phyloP scores from a whole-genome alignment of 208 protist genomes.

The Trypanosoma cruzi region DNA sequence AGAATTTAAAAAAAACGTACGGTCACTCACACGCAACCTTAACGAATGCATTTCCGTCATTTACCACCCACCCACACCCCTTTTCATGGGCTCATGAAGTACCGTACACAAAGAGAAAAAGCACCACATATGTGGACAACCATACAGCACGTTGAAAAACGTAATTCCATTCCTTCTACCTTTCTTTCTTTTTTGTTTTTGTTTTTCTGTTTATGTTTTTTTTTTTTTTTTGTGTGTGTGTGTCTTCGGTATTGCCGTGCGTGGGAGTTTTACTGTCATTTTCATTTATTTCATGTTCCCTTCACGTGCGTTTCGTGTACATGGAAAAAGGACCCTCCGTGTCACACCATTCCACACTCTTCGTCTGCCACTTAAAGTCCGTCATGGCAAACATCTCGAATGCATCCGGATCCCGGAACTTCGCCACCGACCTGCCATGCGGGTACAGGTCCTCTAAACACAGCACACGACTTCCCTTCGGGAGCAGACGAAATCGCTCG shows the following conservation, averaged over 20 bases:
- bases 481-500: conserved; percentile 54
- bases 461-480: conserved; percentile 65
- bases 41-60: neutral
- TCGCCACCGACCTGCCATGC: conserved; percentile 58
- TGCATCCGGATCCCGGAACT: conserved; percentile 69
- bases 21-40: neutral
- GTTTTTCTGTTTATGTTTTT: neutral
- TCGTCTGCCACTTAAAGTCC: conserved; percentile 75
- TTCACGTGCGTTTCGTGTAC: conserved; percentile 37
- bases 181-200: neutral
- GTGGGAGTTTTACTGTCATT: too few species aligned
- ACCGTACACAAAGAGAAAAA: neutral
- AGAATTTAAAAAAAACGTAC: conserved; percentile 14
- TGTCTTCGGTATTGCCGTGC: too few species aligned
- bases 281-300: too few species aligned
- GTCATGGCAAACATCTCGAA: conserved; percentile 73
- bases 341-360: conserved; percentile 77
- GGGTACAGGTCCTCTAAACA: conserved; percentile 84
- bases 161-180: conserved; percentile 5
- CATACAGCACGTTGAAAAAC: conserved; percentile 25
- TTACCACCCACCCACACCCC: neutral
- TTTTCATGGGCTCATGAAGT: neutral
- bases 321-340: conserved; percentile 57
- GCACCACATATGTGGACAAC: neutral
- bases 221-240: neutral